A percentile compares a stretch with the other conserved stretches of the same genome.
These are phyloP conservation scores for Sporisorium graminicola DNA, from an alignment of 1,284 basidiomycete genomes.

Conservation along the genomic window DNA sequence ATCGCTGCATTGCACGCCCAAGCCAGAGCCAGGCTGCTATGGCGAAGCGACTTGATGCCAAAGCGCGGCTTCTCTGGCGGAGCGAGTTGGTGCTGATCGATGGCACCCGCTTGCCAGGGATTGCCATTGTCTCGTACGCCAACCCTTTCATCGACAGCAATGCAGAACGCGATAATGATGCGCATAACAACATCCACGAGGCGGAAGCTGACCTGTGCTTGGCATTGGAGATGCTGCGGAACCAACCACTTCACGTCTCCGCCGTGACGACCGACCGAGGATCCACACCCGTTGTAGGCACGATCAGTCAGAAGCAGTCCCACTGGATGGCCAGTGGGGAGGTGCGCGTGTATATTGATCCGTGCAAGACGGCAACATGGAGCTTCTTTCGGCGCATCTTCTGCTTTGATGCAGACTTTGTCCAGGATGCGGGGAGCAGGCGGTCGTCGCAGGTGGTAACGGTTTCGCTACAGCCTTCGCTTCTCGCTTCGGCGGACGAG, in stretches of 20 bases:
- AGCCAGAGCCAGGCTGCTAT: constrained; percentile 22
- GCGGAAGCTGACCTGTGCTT: constrained; percentile 64
- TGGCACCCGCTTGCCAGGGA: constrained; percentile 59
- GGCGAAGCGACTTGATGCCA: constrained; percentile 27
- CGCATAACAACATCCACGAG: constrained; percentile 14
- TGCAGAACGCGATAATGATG: constrained; percentile 6
- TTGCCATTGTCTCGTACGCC: constrained; percentile 61
- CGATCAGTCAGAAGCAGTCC: constrained; percentile 5
- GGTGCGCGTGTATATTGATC: constrained; percentile 55
- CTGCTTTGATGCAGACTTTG: constrained; percentile 48
- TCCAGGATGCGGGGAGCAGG: constrained; percentile 21
- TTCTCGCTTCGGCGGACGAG: constrained; percentile 10
- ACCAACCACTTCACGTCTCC: constrained; percentile 51
- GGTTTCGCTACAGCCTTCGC: constrained; percentile 26
- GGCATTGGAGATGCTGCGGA: constrained; percentile 66
- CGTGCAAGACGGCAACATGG: constrained; percentile 40
- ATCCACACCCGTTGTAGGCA: not conserved
- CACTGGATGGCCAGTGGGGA: constrained; percentile 46
- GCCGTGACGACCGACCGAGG: constrained; percentile 26
- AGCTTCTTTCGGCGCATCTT: constrained; percentile 62
- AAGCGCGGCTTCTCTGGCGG: constrained; percentile 62
- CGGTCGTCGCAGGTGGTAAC: constrained; percentile 32
- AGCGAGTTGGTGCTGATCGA: constrained; percentile 60
- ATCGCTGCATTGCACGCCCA: not conserved
- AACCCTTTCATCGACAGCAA: constrained; percentile 48